Conservation (phyloP, 495 filamentous ascomycete species). For the Aspergillus biplanus region DNA sequence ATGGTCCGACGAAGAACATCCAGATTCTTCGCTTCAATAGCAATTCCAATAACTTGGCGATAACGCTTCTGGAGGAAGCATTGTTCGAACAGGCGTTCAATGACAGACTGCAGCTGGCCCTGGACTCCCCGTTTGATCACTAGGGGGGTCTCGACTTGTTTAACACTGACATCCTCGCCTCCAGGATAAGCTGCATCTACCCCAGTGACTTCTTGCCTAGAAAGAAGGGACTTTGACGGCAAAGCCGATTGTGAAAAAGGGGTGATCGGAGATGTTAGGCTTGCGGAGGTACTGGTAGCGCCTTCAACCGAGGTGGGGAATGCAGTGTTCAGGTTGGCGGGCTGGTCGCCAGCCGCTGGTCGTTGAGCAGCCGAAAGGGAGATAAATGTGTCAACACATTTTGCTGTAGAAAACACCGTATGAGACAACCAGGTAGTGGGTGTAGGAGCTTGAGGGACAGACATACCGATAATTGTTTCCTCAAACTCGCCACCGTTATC, state of each 20-base stretch:
- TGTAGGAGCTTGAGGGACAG: conserved; percentile 2
- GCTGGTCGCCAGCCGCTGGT: conserved; percentile 56
- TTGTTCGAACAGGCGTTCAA: conserved; percentile 87
- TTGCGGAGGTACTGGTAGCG: conserved; percentile 66
- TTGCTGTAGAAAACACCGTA: conserved; percentile 53
- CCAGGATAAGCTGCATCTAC: conserved; percentile 58
- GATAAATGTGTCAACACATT: conserved; percentile 98
- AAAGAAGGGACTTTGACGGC: conserved; percentile 91
- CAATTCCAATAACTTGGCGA: conserved; percentile 97
- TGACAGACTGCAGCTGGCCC: conserved; percentile 74
- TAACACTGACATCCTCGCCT: conserved; percentile 55
- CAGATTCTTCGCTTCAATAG: conserved; percentile 91
- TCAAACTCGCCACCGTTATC: conserved; percentile 94
- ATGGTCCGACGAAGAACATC: conserved; percentile 89
- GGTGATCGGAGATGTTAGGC: conserved; percentile 82
- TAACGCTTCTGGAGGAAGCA: conserved; percentile 88
- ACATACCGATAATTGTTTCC: conserved; percentile 87
- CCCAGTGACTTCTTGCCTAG: conserved; percentile 69
- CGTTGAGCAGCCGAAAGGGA: conserved; percentile 75
- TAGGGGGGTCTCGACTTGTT: conserved; percentile 56
- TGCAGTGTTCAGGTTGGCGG: conserved; percentile 73
- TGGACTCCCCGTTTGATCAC: conserved; percentile 62
- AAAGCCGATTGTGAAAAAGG: conserved; percentile 91
- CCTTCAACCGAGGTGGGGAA: conserved; percentile 66
- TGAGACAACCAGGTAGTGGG: conserved; percentile 17